phyloP scores from a whole-genome alignment of 2,329 filamentous ascomycete species.

The Phaeosphaeria sp. region DNA sequence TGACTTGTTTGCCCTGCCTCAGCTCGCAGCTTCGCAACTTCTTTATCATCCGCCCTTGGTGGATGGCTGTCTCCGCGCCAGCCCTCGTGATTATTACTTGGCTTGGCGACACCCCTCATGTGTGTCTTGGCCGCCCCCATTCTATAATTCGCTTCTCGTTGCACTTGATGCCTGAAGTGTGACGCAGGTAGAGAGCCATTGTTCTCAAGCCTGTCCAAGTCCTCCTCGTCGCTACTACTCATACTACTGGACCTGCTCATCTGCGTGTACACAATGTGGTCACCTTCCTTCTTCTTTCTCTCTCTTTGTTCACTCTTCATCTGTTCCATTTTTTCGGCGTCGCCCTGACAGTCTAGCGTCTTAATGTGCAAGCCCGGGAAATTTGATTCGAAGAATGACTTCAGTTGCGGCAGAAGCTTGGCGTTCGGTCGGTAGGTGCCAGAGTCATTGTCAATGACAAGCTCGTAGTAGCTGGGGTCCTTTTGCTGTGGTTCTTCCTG shows the following conservation, averaged over 20 bases:
- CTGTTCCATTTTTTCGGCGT: slow-evolving; percentile 73
- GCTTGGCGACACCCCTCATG: slow-evolving; percentile 33
- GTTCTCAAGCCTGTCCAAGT: slow-evolving; percentile 54
- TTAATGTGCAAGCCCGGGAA: slow-evolving; percentile 79
- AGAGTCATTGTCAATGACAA: slow-evolving; percentile 93
- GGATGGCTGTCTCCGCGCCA: slow-evolving; percentile 29
- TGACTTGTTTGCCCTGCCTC: slow-evolving; percentile 5
- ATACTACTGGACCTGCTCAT: slow-evolving; percentile 55
- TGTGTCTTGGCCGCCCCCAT: slow-evolving; percentile 32
- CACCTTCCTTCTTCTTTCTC: slow-evolving; percentile 70
- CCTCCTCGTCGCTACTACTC: slow-evolving; percentile 64
- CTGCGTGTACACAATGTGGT: slow-evolving; percentile 62
- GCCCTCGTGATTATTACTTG: slow-evolving; percentile 29
- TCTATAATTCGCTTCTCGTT: slow-evolving; percentile 29
- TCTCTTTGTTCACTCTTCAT: slow-evolving; percentile 80
- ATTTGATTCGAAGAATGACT: slow-evolving; percentile 72
- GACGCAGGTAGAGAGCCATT: slow-evolving; percentile 25
- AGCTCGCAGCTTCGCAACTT: slow-evolving; percentile 10
- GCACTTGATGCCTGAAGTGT: slow-evolving; percentile 39
- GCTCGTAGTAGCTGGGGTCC: slow-evolving; percentile 72
- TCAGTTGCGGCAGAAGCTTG: slow-evolving; percentile 73
- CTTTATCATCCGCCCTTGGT: slow-evolving; percentile 19
- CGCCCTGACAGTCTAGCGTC: slow-evolving; percentile 73
- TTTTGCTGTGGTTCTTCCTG: slow-evolving; percentile 45
- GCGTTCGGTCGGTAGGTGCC: slow-evolving; percentile 92